Base-by-base conservation (phyloP, 352 stramenopile genomes). In the Globisporangium takayamanum region DNA sequence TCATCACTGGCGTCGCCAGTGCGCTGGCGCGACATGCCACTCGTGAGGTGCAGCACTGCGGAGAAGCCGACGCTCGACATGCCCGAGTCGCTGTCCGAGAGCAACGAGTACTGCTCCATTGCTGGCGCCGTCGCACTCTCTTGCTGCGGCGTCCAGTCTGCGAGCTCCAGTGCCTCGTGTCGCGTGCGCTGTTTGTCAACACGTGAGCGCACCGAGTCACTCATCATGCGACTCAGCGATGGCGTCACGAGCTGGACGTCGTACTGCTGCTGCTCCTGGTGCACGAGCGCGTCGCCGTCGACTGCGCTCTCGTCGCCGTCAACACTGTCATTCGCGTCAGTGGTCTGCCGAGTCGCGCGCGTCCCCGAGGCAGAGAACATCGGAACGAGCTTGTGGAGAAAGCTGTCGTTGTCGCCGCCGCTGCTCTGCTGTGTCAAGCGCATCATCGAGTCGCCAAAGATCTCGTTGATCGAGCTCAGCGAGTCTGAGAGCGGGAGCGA, bases 401-500 rank as follows among this genome's bases (percentile, higher is more conserved):
- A 76, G 41, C 69, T 75, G 37, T 81, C 73, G 22, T 78, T 59
- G 14, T 60, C 44, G 41, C 5, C 60, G 33, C 59, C 45, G 8
- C 65, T 48, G 16, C 53, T 47, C 6, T 20, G 36, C 7, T 39
- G 33, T 7, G 33, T 14, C 33, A 1, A 39, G 33, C 11, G 58
- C 55, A 1, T 64, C 37, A 0, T 59, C 63, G 53, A 67, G 33
- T 39, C 33, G 33, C 33, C 58, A n/a, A 83, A 64, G 37, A 64
- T 86, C 18, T 79, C 74, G 48, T 78, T 70, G 44, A 87, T 75
- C 10, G 73, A 91, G 55, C 73, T 89, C 36, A 84, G 73, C 25
- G 74, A 75, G 25, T 88, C 77, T 0, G 79, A 87, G 11, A 69
- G 61, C 28, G 77, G 79, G 53, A 89, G 59, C 33, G 78, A 89